These are phyloP conservation scores for Prunus padus DNA, from an alignment of 306 rosid genomes.

Conservation along the genomic window DNA sequence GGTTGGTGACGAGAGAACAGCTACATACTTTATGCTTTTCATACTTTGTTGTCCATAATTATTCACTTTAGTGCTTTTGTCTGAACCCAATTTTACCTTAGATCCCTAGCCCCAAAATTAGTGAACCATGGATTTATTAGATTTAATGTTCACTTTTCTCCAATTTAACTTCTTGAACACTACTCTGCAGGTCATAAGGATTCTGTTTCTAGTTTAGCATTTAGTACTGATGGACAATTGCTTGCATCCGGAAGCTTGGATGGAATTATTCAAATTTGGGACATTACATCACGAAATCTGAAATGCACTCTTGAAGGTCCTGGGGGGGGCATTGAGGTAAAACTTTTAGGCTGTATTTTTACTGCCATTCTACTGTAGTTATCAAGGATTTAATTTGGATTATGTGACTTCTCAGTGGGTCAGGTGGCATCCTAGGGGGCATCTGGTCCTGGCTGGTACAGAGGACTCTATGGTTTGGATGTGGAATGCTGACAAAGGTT, in stretches of 20 bases:
- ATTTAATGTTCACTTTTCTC: slow-evolving; percentile 4
- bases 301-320: slow-evolving; percentile 71
- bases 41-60: slow-evolving; percentile 3
- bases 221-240: slow-evolving; percentile 72
- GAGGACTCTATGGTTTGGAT: slow-evolving; percentile 81
- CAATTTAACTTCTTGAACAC: slow-evolving; percentile 5
- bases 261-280: slow-evolving; percentile 78
- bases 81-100: background rate
- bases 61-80: background rate
- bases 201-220: slow-evolving; percentile 71
- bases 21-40: slow-evolving; percentile 2
- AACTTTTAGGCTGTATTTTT: slow-evolving; percentile 13
- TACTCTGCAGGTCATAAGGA: slow-evolving; percentile 68
- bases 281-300: slow-evolving; percentile 45
- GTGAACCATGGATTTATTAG: slow-evolving; percentile 9
- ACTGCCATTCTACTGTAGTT: background rate
- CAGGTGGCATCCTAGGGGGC: slow-evolving; percentile 91
- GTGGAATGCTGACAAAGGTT: slow-evolving; percentile 78
- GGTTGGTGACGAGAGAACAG: slow-evolving; percentile 39
- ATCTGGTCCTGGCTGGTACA: slow-evolving; percentile 79
- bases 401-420: slow-evolving; percentile 69
- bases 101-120: background rate
- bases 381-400: slow-evolving; percentile 20
- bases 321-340: slow-evolving; percentile 75
- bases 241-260: slow-evolving; percentile 84